Conservation (phyloP, 768 basidiomycete species). For the Cubamyces lactineus region DNA sequence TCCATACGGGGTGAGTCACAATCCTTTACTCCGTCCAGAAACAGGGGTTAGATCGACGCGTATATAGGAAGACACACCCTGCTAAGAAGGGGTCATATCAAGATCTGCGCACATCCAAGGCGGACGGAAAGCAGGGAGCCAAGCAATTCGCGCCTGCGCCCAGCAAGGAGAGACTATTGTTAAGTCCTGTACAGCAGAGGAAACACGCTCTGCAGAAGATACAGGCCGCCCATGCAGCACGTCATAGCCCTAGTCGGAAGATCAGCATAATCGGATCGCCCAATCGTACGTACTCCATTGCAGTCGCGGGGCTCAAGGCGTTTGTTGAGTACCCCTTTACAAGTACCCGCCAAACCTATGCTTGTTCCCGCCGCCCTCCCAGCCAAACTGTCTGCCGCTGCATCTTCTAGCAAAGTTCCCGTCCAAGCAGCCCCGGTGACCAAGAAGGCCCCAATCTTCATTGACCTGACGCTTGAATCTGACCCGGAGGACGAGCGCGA, state of each 20-base stretch:
- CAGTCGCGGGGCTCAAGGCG: background rate
- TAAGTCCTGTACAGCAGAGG: conserved; percentile 39
- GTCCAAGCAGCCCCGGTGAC: background rate
- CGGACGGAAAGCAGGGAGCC: background rate
- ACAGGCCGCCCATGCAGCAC: conserved; percentile 3
- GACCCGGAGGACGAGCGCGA: conserved; percentile 19
- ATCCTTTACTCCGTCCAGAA: background rate
- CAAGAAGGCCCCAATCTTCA: conserved; percentile 18
- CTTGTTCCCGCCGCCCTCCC: background rate
- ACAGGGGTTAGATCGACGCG: background rate
- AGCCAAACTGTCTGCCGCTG: background rate
- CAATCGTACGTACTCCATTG: conserved; percentile 9
- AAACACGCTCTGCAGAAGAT: conserved; percentile 5
- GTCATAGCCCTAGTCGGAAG: conserved; percentile 9
- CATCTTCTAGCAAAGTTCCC: background rate
- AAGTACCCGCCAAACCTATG: conserved; percentile 3
- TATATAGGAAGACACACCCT: background rate
- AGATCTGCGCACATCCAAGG: background rate
- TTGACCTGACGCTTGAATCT: conserved; percentile 25
- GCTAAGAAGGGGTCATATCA: background rate
- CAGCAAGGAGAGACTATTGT: conserved; percentile 68
- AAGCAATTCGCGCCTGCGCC: conserved; percentile 39
- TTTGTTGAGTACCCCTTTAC: too few relatives aligned
- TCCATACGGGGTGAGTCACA: conserved; percentile 31
- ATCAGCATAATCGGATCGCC: background rate